phyloP scores from a whole-genome alignment of 2,329 filamentous ascomycete genomes.

The Hypoxylon sp. region DNA sequence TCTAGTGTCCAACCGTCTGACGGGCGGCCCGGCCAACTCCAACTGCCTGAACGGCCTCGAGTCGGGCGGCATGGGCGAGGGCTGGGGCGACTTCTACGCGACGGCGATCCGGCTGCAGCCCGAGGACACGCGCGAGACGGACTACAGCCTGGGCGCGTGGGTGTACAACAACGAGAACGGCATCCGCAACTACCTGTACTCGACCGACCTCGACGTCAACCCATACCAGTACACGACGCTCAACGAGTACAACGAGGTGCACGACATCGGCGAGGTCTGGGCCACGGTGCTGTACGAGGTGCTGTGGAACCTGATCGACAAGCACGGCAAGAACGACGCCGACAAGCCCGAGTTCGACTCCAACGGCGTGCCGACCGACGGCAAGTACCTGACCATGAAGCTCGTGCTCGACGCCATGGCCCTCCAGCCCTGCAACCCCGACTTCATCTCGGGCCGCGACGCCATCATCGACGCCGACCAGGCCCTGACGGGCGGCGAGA shows the following conservation, averaged over 20 bases:
- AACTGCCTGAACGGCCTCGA: constrained; percentile 54
- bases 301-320: constrained; percentile 62
- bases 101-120: constrained; percentile 56
- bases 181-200: constrained; percentile 56
- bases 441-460: constrained; percentile 56
- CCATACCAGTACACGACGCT: constrained; percentile 55
- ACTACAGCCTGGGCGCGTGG: constrained; percentile 58
- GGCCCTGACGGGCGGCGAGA: constrained; percentile 56
- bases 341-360: constrained; percentile 48
- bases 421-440: constrained; percentile 60
- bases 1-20: constrained; percentile 63
- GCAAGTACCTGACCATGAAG: constrained; percentile 58
- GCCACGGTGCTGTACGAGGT: constrained; percentile 60
- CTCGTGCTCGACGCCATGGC: constrained; percentile 58
- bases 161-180: constrained; percentile 49
- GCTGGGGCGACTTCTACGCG: constrained; percentile 60
- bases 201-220: constrained; percentile 53
- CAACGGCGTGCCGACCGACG: constrained; percentile 56
- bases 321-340: constrained; percentile 56
- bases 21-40: constrained; percentile 63
- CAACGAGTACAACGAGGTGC: constrained; percentile 49
- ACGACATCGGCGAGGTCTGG: constrained; percentile 58
- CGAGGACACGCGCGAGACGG: constrained; percentile 52
- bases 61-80: constrained; percentile 59
- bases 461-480: constrained; percentile 59